Base-by-base conservation (phyloP, 225 moss, liverwort and hornwort genomes). In the Marchantia polymorpha region DNA sequence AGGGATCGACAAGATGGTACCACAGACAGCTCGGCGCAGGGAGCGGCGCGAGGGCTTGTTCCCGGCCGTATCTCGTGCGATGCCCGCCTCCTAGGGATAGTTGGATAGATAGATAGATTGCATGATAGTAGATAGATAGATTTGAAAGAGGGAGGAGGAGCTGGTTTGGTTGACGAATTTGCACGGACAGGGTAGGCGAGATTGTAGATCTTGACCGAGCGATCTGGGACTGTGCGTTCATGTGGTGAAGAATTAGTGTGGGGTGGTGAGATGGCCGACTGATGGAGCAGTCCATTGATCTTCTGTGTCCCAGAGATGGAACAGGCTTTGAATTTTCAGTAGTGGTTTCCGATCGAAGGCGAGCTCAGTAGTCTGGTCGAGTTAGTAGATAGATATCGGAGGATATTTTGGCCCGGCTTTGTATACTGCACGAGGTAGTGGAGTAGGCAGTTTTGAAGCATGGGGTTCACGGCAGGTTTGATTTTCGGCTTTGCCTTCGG, bases 401-500 rank as follows among this genome's bases (percentile, higher is more conserved):
- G 65, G 56, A 77, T 49, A 55, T 73, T 52, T 12, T 29, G 16
- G 48, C 60, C 48, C 61, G 52, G 26, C n/a, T 25, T 52, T 22
- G 49, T 23, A 25, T 71, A 55, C 14, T 55, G 55, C 65, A 70
- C 31, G 78, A 85, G 69, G 59, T 22, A 64, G 64, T 22, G 53
- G 30, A 73, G 64, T 50, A 56, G 64, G 11, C 50, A 58, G 73
- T 19, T 39, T 27, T 73, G 9, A 48, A 84, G 64, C n/a, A 88
- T 88, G 87, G 87, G 87, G 74, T 88, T 88, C 78, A 7, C 82
- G 8, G 52, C 74, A 54, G 87, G 87, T 5, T 52, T 88, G 58
- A 20, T 83, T 23, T 88, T 88, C 48, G 87, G 87, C 53, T 85
- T 88, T 56, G 79, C 31, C 8, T 64, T 88, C 27, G 87, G 87